Evolutionary conservation across 768 basidiomycete genomes (phyloP).

Genomic region (Lactarius hatsudake): DNA sequence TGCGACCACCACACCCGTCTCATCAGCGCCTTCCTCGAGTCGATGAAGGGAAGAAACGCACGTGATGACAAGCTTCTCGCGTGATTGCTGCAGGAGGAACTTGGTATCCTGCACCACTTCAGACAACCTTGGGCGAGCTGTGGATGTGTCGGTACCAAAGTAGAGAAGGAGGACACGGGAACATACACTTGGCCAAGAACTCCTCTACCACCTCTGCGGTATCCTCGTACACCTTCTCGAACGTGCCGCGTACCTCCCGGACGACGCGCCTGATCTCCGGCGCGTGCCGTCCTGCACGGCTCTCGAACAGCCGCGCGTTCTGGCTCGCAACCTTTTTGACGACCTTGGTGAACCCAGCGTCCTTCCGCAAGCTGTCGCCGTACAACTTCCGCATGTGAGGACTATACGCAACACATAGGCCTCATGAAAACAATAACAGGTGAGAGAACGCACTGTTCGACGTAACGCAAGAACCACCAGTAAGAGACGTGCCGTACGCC

Average conservation of each 20-base stretch:
- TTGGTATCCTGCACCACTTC: constrained; percentile 94
- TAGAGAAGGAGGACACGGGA: neutral
- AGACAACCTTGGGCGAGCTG: constrained; percentile 84
- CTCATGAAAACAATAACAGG: neutral
- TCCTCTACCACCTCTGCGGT: constrained; percentile 92
- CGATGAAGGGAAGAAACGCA: constrained; percentile 40
- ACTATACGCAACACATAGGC: constrained; percentile 40
- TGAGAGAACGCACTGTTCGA: constrained; percentile 73
- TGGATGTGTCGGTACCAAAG: constrained; percentile 8
- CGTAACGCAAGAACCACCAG: constrained; percentile 92
- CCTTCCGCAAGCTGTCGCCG: constrained; percentile 88
- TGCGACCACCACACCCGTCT: constrained; percentile 28
- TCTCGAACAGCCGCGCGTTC: constrained; percentile 74
- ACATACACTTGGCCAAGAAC: constrained; percentile 85
- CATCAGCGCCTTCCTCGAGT: neutral
- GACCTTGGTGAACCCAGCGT: constrained; percentile 98
- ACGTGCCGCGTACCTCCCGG: constrained; percentile 87
- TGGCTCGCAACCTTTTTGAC: constrained; percentile 88
- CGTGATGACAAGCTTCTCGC: constrained; percentile 91
- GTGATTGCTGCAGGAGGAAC: constrained; percentile 82
- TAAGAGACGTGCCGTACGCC: constrained; percentile 83
- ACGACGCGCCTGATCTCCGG: constrained; percentile 83
- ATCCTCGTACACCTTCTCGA: constrained; percentile 95
- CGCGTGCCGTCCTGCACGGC: constrained; percentile 73
- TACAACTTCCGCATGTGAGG: constrained; percentile 99